Conservation (phyloP, 2,329 filamentous ascomycete species). For the Ophiostoma tasmaniense region DNA sequence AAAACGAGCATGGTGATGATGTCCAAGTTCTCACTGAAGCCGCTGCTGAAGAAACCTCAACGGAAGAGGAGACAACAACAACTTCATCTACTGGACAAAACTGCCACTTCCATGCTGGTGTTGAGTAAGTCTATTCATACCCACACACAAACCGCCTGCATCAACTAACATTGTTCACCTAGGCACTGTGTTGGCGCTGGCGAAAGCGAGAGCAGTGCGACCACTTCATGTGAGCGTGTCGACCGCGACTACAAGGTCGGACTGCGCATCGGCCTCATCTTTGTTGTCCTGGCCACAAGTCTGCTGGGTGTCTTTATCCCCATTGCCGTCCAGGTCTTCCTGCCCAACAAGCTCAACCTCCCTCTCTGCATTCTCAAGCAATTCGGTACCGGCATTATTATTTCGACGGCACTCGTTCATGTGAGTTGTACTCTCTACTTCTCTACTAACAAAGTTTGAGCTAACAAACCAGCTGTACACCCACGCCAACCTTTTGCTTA, state of each 20-base stretch:
- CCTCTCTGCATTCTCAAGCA: neutral
- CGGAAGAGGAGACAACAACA: neutral
- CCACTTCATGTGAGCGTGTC: neutral
- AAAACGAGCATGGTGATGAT: neutral
- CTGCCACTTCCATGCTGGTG: neutral
- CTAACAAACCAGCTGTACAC: neutral
- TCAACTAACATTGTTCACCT: neutral
- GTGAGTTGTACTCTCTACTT: neutral
- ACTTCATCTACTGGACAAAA: neutral
- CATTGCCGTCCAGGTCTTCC: neutral
- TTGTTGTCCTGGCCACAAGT: neutral
- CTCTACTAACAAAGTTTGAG: no score
- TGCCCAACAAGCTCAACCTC: neutral
- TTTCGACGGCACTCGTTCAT: neutral
- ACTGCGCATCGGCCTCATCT: neutral
- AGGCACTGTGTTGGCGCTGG: neutral
- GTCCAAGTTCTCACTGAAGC: neutral
- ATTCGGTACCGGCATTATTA: neutral
- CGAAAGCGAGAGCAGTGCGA: neutral
- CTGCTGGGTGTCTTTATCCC: neutral
- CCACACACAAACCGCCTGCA: neutral
- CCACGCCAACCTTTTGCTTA: neutral
- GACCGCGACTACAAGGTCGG: neutral
- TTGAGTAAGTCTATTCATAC: neutral
- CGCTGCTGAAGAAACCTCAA: neutral